Evolutionary conservation across 441 rosid species (phyloP).

Genomic region (Populus hybrid): DNA sequence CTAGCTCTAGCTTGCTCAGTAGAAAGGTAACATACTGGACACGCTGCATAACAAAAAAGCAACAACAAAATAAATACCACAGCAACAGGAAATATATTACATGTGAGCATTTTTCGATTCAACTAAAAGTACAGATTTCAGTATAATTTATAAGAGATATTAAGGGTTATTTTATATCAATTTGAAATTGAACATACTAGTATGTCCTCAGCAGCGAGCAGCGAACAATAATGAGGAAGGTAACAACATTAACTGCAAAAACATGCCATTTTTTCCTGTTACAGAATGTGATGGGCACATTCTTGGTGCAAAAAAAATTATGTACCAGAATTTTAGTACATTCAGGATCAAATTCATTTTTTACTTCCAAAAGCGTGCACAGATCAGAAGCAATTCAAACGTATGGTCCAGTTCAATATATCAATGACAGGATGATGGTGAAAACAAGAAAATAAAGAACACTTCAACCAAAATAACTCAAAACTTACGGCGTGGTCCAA

Average conservation of each 20-base stretch:
- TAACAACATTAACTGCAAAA: not conserved
- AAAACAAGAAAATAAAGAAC: not conserved
- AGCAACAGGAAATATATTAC: conserved; percentile 2
- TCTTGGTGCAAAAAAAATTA: not conserved
- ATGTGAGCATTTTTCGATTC: conserved; percentile 2
- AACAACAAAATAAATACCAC: conserved; percentile 14
- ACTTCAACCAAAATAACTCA: not conserved
- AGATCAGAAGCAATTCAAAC: not conserved
- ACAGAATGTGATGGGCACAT: not conserved
- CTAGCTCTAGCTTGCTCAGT: conserved; percentile 63
- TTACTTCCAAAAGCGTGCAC: not conserved
- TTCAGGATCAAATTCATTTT: not conserved
- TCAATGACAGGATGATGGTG: not conserved
- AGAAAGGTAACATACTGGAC: conserved; percentile 77
- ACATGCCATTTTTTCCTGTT: not conserved
- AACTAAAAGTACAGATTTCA: not conserved
- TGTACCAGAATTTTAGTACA: not conserved
- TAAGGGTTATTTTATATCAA: not conserved
- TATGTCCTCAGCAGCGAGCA: no score
- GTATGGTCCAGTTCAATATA: not conserved
- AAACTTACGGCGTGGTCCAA: conserved; percentile 84
- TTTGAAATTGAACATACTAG: not conserved
- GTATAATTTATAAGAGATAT: not conserved
- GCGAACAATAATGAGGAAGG: not conserved
- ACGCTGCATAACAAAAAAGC: conserved; percentile 44